Evolutionary conservation across 2,329 filamentous ascomycete species (phyloP), one percentile per base, ranked within the genome.

Genomic region (Xylariaceae sp.): DNA sequence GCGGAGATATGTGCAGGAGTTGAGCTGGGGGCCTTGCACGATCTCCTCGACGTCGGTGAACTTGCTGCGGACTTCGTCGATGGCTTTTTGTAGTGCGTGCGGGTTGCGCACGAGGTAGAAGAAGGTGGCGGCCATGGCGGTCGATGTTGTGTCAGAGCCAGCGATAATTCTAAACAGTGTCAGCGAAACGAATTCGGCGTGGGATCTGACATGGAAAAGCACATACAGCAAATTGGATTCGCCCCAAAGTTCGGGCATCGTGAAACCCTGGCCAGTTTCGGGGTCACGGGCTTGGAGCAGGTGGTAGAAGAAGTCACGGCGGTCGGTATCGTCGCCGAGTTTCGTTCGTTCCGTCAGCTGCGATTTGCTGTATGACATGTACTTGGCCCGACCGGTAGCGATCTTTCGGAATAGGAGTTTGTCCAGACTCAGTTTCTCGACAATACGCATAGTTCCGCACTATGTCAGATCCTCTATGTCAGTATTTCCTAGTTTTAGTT

Each of bases 301-400:
- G 71, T 90, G 86, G 73, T 89, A 86, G 75, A 90, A 90, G 76
- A 90, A 90, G 70, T 90, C 88, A 58, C 86, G 84, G 39, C 87
- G 86, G 66, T 84, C 85, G 52, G 81, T 85, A 64, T 82, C 84
- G 64, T 85, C 84, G 34, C 86, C 86, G 30, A 87, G 75, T 62
- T 85, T 83, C 53, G 86, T 88, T 23, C 87, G 81, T 67, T 89
- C 83, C 11, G 80, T 80, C 47, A 88, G 80, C 73, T 89, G 87
- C 1, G 78, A 76, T 53, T 86, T 85, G 72, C 85, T 88, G 74
- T 89, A 89, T 55, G 81, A 80, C 81, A 90, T 88, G 70, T 90
- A 90, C 61, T 82, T 80, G 70, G 83, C 86, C 2, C 88, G 82
- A 49, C 86, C 85, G 23, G 80, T 81, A 9, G 87, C 85, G 62